Base-by-base conservation (phyloP, 169 alveolate species). In the Eimeria zaria region DNA sequence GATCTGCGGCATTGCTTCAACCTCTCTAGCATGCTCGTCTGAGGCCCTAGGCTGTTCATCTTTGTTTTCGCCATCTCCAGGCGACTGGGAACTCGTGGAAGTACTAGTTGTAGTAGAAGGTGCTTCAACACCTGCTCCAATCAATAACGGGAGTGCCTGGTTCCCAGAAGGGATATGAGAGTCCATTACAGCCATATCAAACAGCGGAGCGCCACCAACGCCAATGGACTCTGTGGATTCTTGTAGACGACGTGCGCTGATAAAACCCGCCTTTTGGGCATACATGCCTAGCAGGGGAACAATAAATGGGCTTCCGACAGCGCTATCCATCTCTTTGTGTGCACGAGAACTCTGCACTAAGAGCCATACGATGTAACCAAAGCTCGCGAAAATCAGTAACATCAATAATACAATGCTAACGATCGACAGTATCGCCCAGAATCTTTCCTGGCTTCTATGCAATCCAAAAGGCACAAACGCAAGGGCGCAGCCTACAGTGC, bases 401-500 rank as follows among this genome's bases (percentile, higher is more conserved):
- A 81, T 51, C 55, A 51, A 51, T 12, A 48, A 27, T 11, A n/a
- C 46, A 48, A 30, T 27, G 48, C 90, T 81, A 33, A 81, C 30
- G 67, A 81, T 39, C 55, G 90, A 48, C 36, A 81, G 27, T 18
- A 81, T 51, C 46, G 39, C 90, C 67, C 90, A 81, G 24, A 81
- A 55, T 36, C 67, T 48, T 55, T n/a, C 71, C 44, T n/a, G 90
- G 30, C 55, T 81, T 81, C 53, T 81, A 36, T 30, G 18, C 30
- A 55, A 11, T 44, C 55, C 73, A 14, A 48, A 81, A 20, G 90
- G 90, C 74, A 81, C 51, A n/a, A 81, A 55, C 44, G 24, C 90
- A 48, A 81, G 90, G 44, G 71, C 67, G 33, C 90, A 81, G 73
- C 90, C 90, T 33, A 53, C 39, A 27, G 90, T 51, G 71, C 90